These are phyloP conservation scores for Metroxylon sagu DNA, from an alignment of 176 grass and related monocot species.

Conservation along the genomic window DNA sequence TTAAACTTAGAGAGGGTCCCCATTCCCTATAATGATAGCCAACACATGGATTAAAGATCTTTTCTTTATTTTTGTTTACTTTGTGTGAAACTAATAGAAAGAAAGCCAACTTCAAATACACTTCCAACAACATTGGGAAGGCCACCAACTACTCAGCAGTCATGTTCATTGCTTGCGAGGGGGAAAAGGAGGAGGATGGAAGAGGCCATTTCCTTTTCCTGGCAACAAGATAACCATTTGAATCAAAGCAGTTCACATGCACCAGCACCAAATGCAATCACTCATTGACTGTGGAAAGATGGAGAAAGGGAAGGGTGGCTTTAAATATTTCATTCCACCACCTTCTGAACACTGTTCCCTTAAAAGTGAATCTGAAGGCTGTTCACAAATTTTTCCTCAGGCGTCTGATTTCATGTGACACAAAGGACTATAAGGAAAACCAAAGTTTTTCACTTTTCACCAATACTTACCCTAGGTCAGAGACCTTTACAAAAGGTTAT, in stretches of 20 bases:
- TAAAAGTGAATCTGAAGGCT: too few relatives aligned
- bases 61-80: too few relatives aligned
- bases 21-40: too few relatives aligned
- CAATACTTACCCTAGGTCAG: background rate
- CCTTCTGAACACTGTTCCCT: background rate
- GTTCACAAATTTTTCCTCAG: background rate
- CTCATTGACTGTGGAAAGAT: background rate
- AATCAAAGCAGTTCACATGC: slow-evolving; percentile 1
- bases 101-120: too few relatives aligned
- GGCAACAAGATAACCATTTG: background rate
- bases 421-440: background rate
- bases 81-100: too few relatives aligned
- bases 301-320: background rate
- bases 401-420: background rate
- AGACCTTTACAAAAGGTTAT: background rate
- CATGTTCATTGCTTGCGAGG: too few relatives aligned
- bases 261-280: background rate
- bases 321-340: slow-evolving; percentile 1
- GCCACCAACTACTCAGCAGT: too few relatives aligned
- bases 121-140: too few relatives aligned
- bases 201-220: background rate
- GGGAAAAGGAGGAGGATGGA: too few relatives aligned
- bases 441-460: background rate
- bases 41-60: too few relatives aligned
- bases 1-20: too few relatives aligned